Percentiles rank a stretch among this genome's conserved stretches.
Evolutionary conservation across 2,329 filamentous ascomycete genomes (phyloP).

Genomic region (Alternaria sp.): DNA sequence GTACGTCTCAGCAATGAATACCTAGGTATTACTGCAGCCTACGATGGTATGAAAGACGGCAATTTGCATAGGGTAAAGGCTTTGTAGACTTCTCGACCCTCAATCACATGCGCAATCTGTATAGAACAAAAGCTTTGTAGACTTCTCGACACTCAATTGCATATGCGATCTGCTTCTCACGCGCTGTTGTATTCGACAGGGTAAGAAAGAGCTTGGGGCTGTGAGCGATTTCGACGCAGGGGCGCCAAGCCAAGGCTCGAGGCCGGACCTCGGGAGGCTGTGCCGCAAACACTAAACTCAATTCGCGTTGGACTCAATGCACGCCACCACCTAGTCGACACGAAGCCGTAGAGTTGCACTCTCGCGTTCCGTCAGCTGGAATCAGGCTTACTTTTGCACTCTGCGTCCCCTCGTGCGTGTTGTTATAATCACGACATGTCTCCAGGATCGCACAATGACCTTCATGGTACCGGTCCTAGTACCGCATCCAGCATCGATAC

Average conservation of each 20-base stretch:
- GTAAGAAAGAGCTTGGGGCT: not conserved
- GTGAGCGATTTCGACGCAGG: not conserved
- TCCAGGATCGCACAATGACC: not conserved
- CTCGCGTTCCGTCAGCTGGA: not conserved
- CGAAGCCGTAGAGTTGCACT: constrained; percentile 11
- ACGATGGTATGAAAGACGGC: not conserved
- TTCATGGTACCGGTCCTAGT: not conserved
- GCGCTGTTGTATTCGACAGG: not conserved
- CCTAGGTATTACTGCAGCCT: not conserved
- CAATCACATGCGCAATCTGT: not conserved
- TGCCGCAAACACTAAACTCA: not conserved
- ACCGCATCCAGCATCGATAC: not conserved
- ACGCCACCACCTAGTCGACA: not conserved
- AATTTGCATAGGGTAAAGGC: not conserved
- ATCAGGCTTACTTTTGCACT: constrained; percentile 5
- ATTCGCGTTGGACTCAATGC: not conserved
- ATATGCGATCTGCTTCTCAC: not conserved
- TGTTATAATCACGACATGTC: not conserved
- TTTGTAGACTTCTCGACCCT: not conserved
- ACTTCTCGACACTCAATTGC: too few species aligned
- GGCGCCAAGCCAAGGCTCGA: not conserved
- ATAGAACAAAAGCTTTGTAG: too few species aligned
- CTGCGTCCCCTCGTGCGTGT: not conserved
- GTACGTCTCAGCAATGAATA: not conserved
- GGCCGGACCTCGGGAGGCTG: too few species aligned